Conservation (phyloP, 495 filamentous ascomycete genomes). For the Pyrenula massariospora region DNA sequence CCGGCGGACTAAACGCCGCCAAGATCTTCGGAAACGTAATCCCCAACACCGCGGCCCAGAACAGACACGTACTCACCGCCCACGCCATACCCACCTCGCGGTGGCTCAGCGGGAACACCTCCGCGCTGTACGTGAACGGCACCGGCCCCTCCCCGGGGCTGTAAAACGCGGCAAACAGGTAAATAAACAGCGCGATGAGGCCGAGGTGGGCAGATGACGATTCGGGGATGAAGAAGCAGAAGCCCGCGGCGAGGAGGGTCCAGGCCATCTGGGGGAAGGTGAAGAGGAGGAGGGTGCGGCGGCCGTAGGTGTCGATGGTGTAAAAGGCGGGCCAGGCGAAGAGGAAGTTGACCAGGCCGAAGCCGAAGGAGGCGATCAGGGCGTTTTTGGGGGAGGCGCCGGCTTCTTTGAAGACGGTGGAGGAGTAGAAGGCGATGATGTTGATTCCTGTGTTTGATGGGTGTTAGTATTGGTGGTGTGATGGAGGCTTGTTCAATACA, state of each 20-base stretch:
- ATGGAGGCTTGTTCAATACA: neutral
- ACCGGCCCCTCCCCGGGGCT: slow-evolving; percentile 74
- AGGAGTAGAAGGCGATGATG: slow-evolving; percentile 80
- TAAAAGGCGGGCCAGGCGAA: slow-evolving; percentile 75
- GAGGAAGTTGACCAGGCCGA: slow-evolving; percentile 71
- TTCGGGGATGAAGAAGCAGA: slow-evolving; percentile 55
- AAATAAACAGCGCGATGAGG: slow-evolving; percentile 59
- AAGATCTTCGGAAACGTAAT: slow-evolving; percentile 57
- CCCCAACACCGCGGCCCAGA: slow-evolving; percentile 53
- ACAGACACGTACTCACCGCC: slow-evolving; percentile 56
- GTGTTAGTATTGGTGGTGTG: slow-evolving; percentile 1
- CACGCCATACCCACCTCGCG: slow-evolving; percentile 66
- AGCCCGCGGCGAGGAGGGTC: slow-evolving; percentile 60
- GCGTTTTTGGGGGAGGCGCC: slow-evolving; percentile 45
- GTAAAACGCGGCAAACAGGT: slow-evolving; percentile 62
- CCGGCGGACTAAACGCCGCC: slow-evolving; percentile 30
- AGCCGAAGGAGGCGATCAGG: slow-evolving; percentile 65
- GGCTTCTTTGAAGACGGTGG: slow-evolving; percentile 57
- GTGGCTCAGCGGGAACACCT: slow-evolving; percentile 66
- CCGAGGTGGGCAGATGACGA: slow-evolving; percentile 40
- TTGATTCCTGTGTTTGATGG: slow-evolving; percentile 24
- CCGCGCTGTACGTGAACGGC: slow-evolving; percentile 70
- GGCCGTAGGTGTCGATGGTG: slow-evolving; percentile 79
- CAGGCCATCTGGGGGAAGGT: slow-evolving; percentile 81
- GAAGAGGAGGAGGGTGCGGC: slow-evolving; percentile 63